These are phyloP conservation scores for Fusarium torulosum DNA, from an alignment of 2,329 filamentous ascomycete species.

Conservation along the genomic window DNA sequence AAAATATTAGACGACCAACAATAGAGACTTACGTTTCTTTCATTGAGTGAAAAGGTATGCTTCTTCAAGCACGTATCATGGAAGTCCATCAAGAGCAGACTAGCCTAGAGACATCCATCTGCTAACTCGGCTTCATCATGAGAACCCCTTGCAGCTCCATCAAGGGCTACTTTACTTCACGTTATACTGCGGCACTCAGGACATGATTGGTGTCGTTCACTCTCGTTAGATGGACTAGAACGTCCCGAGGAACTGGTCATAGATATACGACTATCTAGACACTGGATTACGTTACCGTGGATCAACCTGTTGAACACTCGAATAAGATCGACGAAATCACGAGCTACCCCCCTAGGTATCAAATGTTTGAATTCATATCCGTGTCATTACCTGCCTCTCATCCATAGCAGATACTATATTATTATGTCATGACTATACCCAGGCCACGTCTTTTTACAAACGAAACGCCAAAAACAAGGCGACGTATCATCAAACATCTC, in stretches of 20 bases:
- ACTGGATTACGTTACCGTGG: neutral
- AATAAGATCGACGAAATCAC: neutral
- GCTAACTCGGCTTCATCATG: neutral
- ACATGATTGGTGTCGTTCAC: no score
- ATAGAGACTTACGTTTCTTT: no score
- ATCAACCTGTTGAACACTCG: neutral
- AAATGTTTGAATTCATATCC: neutral
- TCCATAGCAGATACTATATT: constrained; percentile 34
- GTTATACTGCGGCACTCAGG: neutral
- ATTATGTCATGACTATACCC: constrained; percentile 43
- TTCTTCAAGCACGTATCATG: neutral
- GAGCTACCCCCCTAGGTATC: neutral
- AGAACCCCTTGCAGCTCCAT: constrained; percentile 11
- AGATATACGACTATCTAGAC: neutral
- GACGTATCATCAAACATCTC: constrained; percentile 5
- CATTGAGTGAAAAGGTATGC: neutral
- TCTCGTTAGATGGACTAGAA: neutral
- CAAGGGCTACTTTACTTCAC: neutral
- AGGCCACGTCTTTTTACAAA: constrained; percentile 27
- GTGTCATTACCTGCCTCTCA: constrained; percentile 4
- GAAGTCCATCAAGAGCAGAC: no score
- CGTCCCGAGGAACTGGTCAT: neutral
- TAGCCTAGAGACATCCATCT: constrained; percentile 3
- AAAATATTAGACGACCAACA: no score
- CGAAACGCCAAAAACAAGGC: constrained; percentile 30